Percentiles rank a stretch among this genome's conserved stretches.
phyloP scores from a whole-genome alignment of 2,329 filamentous ascomycete species.

The Apiospora marii region DNA sequence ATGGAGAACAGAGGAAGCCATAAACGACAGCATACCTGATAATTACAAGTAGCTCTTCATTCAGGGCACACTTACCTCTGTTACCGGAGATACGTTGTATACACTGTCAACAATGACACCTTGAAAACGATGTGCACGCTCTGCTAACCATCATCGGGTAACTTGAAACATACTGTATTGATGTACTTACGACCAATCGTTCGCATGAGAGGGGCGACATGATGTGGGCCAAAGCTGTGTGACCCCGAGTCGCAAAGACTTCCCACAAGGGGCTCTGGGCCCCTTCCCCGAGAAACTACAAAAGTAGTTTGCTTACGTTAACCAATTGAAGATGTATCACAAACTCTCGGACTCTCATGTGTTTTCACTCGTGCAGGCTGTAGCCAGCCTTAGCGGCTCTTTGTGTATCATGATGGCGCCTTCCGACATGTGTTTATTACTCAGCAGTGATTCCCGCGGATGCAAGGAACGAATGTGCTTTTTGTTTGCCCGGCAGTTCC shows the following conservation, averaged over 20 bases:
- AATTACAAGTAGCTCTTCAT: neutral
- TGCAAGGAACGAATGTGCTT: neutral
- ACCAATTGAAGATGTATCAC: neutral
- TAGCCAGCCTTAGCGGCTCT: neutral
- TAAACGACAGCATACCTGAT: neutral
- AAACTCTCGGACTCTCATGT: neutral
- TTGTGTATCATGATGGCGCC: neutral
- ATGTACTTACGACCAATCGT: neutral
- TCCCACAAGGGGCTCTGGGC: neutral
- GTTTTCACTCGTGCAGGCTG: neutral
- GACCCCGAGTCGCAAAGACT: neutral
- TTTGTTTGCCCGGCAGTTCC: neutral
- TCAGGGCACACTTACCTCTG: neutral
- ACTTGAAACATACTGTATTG: neutral
- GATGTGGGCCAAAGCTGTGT: neutral
- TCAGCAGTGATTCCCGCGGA: neutral
- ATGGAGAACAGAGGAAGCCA: neutral
- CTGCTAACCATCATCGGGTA: neutral
- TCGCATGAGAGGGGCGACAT: neutral
- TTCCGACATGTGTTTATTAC: neutral
- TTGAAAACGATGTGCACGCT: too few species aligned
- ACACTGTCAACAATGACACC: neutral
- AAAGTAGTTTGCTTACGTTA: neutral
- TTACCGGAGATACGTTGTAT: neutral
- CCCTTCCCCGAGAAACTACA: neutral